A percentile compares a stretch with the other conserved stretches of the same genome.
phyloP scores from a whole-genome alignment of 2,329 filamentous ascomycete species.

The Fusarium miscanthi region DNA sequence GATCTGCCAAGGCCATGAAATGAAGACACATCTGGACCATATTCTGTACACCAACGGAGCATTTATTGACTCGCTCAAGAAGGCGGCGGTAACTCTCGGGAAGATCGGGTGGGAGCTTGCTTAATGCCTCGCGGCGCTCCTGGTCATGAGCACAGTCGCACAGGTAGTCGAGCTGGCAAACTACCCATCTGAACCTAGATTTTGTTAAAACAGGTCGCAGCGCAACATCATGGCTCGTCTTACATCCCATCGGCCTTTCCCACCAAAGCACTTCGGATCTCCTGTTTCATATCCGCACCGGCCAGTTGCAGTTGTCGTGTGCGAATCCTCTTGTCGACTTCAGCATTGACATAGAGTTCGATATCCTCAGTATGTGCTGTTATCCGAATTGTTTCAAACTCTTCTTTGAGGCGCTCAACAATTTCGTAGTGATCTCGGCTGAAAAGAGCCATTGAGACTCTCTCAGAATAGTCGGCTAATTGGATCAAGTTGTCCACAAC shows the following conservation, averaged over 20 bases:
- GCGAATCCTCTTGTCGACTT: conserved; percentile 10
- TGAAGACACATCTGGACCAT: conserved; percentile 18
- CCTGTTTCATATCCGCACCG: conserved; percentile 2
- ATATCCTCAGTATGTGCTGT: not conserved
- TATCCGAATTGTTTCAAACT: not conserved
- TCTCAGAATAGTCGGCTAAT: not conserved
- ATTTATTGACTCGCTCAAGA: not conserved
- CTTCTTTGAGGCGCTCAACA: accelerated
- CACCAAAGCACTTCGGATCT: conserved; percentile 10
- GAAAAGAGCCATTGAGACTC: not conserved
- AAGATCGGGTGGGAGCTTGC: not conserved
- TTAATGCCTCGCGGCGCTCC: conserved; percentile 18
- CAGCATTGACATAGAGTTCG: not conserved
- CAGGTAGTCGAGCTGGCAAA: conserved; percentile 35
- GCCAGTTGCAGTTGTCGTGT: not conserved
- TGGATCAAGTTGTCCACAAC: not conserved
- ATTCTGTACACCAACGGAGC: not conserved
- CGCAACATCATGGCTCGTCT: accelerated
- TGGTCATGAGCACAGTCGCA: conserved; percentile 11
- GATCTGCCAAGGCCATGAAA: not conserved
- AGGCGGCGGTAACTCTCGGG: conserved; percentile 25
- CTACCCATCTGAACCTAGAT: conserved; percentile 36
- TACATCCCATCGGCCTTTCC: conserved; percentile 25
- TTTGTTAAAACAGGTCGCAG: accelerated
- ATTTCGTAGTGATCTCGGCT: conserved; percentile 23